Evolutionary conservation across 2,329 filamentous ascomycete species (phyloP).

Genomic region (Colletotrichum falcatum): DNA sequence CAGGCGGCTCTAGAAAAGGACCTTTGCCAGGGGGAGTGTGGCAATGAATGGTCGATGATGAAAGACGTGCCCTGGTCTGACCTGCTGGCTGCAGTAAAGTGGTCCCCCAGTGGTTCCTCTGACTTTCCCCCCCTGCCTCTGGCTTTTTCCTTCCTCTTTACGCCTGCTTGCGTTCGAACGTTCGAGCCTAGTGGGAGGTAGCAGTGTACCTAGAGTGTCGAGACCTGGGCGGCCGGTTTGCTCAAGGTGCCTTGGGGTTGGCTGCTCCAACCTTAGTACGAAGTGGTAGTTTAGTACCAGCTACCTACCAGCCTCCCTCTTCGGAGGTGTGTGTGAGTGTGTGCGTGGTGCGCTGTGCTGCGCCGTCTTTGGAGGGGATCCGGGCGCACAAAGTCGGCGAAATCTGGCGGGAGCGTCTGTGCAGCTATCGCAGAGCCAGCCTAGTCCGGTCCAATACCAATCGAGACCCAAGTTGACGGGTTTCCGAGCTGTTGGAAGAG

Average conservation of each 20-base stretch:
- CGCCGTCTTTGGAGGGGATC: conserved; percentile 26
- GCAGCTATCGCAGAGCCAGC: conserved; percentile 38
- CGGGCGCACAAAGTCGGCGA: conserved; percentile 39
- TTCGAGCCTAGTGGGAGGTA: conserved; percentile 31
- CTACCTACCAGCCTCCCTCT: conserved; percentile 26
- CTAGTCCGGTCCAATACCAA: conserved; percentile 36
- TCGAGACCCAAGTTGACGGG: conserved; percentile 36
- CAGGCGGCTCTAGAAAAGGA: conserved; percentile 41
- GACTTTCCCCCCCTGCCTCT: conserved; percentile 37
- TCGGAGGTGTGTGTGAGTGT: conserved; percentile 7
- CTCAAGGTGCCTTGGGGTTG: conserved; percentile 19
- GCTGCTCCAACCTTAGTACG: conserved; percentile 8
- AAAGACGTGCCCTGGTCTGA: conserved; percentile 41
- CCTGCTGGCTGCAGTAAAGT: conserved; percentile 40
- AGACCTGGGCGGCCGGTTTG: conserved; percentile 36
- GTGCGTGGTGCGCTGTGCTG: not conserved
- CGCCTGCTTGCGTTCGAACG: conserved; percentile 40
- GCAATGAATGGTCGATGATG: conserved; percentile 43
- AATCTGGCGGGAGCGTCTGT: conserved; percentile 40
- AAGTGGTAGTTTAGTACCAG: not conserved
- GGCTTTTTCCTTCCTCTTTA: no score
- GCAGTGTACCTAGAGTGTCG: conserved; percentile 18
- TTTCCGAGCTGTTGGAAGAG: conserved; percentile 7
- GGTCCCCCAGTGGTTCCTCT: conserved; percentile 37
- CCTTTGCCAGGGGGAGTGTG: conserved; percentile 39